phyloP scores from a whole-genome alignment of 805 yeast species.

The Saccharomyces eubayanus region DNA sequence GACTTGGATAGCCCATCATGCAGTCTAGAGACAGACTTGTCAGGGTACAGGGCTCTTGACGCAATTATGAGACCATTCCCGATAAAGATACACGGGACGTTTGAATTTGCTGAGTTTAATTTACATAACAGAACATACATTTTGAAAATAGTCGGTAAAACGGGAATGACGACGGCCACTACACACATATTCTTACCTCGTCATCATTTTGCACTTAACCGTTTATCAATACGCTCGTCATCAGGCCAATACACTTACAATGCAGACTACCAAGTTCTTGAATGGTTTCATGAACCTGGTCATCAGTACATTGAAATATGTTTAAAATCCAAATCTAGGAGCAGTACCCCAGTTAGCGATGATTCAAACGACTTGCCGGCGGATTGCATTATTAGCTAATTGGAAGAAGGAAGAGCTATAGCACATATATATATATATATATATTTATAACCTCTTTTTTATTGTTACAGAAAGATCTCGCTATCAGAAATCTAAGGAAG shows the following conservation, averaged over 20 bases:
- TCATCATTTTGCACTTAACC: conserved; percentile 55
- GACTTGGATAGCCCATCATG: conserved; percentile 9
- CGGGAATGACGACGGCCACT: conserved; percentile 1
- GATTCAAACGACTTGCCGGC: not conserved
- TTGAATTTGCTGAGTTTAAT: conserved; percentile 51
- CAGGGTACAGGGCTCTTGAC: conserved; percentile 64
- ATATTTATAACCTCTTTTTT: not conserved
- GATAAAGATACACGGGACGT: conserved; percentile 51
- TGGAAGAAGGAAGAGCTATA: not conserved
- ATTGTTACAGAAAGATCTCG: not conserved
- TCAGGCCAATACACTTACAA: conserved; percentile 52
- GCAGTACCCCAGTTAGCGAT: not conserved
- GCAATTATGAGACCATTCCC: conserved; percentile 78
- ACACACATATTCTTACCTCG: conserved; percentile 63
- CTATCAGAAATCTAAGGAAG: not conserved
- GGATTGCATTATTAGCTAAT: not conserved
- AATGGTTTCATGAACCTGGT: conserved; percentile 60
- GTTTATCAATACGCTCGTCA: conserved; percentile 41
- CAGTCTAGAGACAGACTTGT: conserved; percentile 1
- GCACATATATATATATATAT: not conserved
- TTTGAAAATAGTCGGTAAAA: conserved; percentile 37
- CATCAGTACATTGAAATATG: conserved; percentile 29
- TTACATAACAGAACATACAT: conserved; percentile 39
- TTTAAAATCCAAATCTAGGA: not conserved
- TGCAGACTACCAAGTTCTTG: conserved; percentile 44